Base-by-base conservation (phyloP, 164 flowering plant species). In the Chimonanthus praecox region DNA sequence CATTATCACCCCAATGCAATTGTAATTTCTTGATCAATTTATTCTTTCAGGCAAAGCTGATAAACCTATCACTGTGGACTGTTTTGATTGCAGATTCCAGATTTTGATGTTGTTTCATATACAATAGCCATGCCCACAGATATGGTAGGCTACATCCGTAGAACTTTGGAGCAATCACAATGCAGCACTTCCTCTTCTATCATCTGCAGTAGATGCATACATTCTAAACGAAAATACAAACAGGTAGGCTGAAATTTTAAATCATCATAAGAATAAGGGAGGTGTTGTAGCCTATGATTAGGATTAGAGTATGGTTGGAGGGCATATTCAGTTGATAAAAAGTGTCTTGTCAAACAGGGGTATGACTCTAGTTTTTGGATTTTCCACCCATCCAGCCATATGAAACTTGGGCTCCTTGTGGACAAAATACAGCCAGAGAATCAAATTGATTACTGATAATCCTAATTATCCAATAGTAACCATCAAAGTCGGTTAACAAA, bases 71-170 rank as follows among this genome's bases (percentile, higher is more conserved):
- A 13, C 45, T 3, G 68, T 66, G 47, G 70, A 7, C 16, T 58
- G 46, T 73, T 71, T 61, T 71, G 61, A 21, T 72, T 48, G 71
- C 67, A 88, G 94, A 88, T 90, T 77, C 94, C 94, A 61, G 92
- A 90, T 84, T 90, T 88, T 82, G 94, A 90, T 75, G 66, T 84
- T 71, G 94, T 88, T 47, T 83, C 84, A 71, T 80, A 78, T 71
- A 84, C 87, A 15, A 76, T 87, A 73, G 77, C 84, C 74, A 90
- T 90, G 94, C 89, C 94, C 4, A 90, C 84, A 5, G 82, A 87
- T 71, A 79, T 87, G 85, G 90, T 90, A 67, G 85, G 83, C 58
- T 78, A 81, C 75, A 82, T 90, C 33, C 82, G 89, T 18, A 90
- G 85, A 76, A 86, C 84, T 80, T 82, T 85, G 79, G 94, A 90